A percentile compares a stretch with the other conserved stretches of the same genome.
phyloP scores from a whole-genome alignment of 1,284 basidiomycete genomes.

The Apiotrichum sp. region DNA sequence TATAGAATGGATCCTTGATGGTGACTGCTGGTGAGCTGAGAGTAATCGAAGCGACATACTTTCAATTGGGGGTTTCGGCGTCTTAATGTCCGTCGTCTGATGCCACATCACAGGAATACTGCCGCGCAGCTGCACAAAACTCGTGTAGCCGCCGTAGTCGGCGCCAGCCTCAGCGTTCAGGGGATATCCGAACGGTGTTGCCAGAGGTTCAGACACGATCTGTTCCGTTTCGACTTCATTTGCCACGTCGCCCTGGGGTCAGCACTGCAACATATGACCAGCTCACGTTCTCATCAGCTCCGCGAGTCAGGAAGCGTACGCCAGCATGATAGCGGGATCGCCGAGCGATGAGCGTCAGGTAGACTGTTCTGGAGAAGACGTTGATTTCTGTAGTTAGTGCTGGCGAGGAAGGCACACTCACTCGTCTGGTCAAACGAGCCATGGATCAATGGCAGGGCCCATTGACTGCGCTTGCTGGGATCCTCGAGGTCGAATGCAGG shows the following conservation, averaged over 20 bases:
- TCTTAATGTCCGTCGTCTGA: conserved; percentile 86
- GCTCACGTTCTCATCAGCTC: conserved; percentile 66
- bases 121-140: conserved; percentile 93
- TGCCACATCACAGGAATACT: conserved; percentile 96
- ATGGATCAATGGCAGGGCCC: conserved; percentile 89
- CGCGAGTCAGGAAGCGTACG: conserved; percentile 88
- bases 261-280: background rate
- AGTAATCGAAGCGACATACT: conserved; percentile 53
- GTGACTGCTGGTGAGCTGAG: conserved; percentile 56
- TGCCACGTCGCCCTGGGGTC: conserved; percentile 80
- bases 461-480: conserved; percentile 58
- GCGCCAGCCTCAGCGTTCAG: conserved; percentile 47
- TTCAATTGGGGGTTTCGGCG: conserved; percentile 88
- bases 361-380: conserved; percentile 82
- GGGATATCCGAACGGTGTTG: conserved; percentile 70
- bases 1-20: conserved; percentile 92
- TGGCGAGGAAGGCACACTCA: conserved; percentile 48
- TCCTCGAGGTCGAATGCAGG: conserved; percentile 52
- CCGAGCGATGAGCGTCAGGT: conserved; percentile 88
- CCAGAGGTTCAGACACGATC: conserved; percentile 89
- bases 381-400: conserved; percentile 62
- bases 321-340: conserved; percentile 94
- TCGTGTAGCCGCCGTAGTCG: conserved; percentile 68
- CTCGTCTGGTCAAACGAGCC: conserved; percentile 95
- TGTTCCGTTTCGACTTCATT: conserved; percentile 99